A percentile compares a stretch with the other conserved stretches of the same genome.
Evolutionary conservation across 805 yeast genomes (phyloP).

Genomic region (Millerozyma acaciae): DNA sequence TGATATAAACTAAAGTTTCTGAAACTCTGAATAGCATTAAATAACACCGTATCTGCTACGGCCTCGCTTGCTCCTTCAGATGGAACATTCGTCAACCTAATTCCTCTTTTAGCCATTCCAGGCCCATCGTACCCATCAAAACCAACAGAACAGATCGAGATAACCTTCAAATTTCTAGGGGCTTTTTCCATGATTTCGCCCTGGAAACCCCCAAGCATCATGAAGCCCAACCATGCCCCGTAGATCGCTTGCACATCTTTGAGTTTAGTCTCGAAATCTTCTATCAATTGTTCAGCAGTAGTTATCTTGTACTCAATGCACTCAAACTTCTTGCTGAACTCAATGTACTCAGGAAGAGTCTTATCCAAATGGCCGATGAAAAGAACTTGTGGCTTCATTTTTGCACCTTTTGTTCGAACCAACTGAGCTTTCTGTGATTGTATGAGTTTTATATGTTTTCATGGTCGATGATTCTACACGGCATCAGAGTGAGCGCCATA

Average conservation of each 20-base stretch:
- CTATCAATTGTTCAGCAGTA: constrained; percentile 37
- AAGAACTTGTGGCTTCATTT: constrained; percentile 36
- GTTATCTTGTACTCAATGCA: constrained; percentile 38
- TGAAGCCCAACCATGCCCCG: constrained; percentile 58
- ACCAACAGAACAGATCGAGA: constrained; percentile 57
- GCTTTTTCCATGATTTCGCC: constrained; percentile 38
- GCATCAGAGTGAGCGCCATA: too few relatives aligned
- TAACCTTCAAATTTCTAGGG: constrained; percentile 45
- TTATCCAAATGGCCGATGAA: constrained; percentile 50
- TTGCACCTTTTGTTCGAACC: too few relatives aligned
- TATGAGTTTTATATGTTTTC: too few relatives aligned
- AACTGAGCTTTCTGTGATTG: too few relatives aligned
- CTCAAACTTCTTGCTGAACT: constrained; percentile 36
- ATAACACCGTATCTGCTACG: constrained; percentile 70
- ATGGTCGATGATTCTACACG: too few relatives aligned
- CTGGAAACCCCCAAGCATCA: constrained; percentile 48
- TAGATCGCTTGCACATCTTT: constrained; percentile 49
- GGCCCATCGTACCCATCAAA: constrained; percentile 47
- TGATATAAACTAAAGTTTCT: constrained; percentile 53
- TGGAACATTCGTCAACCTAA: constrained; percentile 57
- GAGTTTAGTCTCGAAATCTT: constrained; percentile 38
- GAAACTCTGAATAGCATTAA: constrained; percentile 55
- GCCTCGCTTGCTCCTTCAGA: constrained; percentile 56
- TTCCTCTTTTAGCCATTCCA: constrained; percentile 37
- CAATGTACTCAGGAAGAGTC: constrained; percentile 42